Evolutionary conservation across 2,329 filamentous ascomycete species (phyloP), one percentile per base, ranked within the genome.

Genomic region (Talaromyces sp.): DNA sequence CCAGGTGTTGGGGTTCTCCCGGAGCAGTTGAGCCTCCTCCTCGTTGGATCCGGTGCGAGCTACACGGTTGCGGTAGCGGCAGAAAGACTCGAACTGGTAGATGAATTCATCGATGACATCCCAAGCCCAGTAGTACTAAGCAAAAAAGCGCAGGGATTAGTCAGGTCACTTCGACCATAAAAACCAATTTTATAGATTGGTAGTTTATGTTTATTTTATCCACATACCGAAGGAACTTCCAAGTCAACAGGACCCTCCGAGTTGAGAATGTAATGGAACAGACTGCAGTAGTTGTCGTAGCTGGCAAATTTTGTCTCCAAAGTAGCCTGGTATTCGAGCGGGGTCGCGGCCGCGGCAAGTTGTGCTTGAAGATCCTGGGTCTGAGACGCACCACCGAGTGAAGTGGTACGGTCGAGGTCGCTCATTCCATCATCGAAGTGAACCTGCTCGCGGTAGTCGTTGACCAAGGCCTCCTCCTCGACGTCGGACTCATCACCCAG

Each of bases 41-140:
- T 93, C 91, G 80, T 94, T 96, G 79, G 90, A 86, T 83, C 79
- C 88, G 57, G 80, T 87, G 72, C 93, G 88, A 69, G 95, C 95
- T 72, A 97, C 89, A 71, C 93, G 90, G 80, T 96, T 93, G 76
- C 95, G 89, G 86, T 97, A 97, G 69, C 93, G 92, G 79, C 93
- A 98, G 86, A 99, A 99, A 66, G 93, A 96, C 86, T 99, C 97
- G 86, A 99, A 99, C 81, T 99, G 95, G 85, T 99, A 99, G 83
- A 99, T 98, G 84, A 99, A 99, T 82, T 99, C 95, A 80, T 99
- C 95, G 82, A 99, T 97, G 72, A 98, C 94, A 80, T 99, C 95
- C 95, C 95, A 99, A 49, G 95, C 95, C 95, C 95, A 99, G 84
- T 94, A 97, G 83, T 97, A 96, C 92, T 98, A 78, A 66, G 50